A percentile compares a stretch with the other conserved stretches of the same genome.
Conservation (phyloP, 1,284 basidiomycete species). For the Cryptococcus sp. region DNA sequence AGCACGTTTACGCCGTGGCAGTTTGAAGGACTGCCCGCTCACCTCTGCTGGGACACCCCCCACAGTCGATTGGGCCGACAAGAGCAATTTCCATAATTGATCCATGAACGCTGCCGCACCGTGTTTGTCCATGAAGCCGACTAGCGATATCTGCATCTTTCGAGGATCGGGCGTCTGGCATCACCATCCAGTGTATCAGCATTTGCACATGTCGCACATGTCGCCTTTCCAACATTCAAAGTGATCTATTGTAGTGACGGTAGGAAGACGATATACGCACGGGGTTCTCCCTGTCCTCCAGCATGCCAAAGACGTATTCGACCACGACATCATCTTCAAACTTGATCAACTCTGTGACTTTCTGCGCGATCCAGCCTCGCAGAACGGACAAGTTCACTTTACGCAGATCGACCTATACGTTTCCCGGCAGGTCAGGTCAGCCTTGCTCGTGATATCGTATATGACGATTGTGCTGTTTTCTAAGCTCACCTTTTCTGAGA, state of each 20-base stretch:
- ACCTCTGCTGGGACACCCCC: slow-evolving; percentile 84
- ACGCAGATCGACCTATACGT: slow-evolving; percentile 78
- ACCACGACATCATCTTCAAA: slow-evolving; percentile 97
- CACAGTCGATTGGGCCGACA: slow-evolving; percentile 85
- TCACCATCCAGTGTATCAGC: slow-evolving; percentile 5
- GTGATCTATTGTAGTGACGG: neutral
- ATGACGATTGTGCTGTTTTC: neutral
- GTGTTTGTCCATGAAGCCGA: slow-evolving; percentile 75
- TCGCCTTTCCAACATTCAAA: neutral
- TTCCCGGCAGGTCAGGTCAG: slow-evolving; percentile 1
- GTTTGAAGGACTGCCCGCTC: slow-evolving; percentile 5
- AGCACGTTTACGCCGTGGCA: neutral
- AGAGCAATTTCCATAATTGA: slow-evolving; percentile 81
- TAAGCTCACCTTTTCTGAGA: slow-evolving; percentile 74
- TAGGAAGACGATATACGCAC: slow-evolving; percentile 57
- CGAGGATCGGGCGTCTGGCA: slow-evolving; percentile 81
- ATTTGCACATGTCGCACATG: neutral
- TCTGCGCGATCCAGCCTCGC: slow-evolving; percentile 90
- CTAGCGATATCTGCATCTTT: slow-evolving; percentile 92
- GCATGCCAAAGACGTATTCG: slow-evolving; percentile 89
- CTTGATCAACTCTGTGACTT: slow-evolving; percentile 83
- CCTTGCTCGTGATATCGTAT: slow-evolving; percentile 8
- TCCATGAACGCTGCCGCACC: slow-evolving; percentile 80
- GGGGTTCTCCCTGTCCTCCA: slow-evolving; percentile 82
- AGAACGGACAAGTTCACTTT: slow-evolving; percentile 79